Evolutionary conservation across 257 asterid genomes (phyloP).

Genomic region (Solanum chiquidenum): DNA sequence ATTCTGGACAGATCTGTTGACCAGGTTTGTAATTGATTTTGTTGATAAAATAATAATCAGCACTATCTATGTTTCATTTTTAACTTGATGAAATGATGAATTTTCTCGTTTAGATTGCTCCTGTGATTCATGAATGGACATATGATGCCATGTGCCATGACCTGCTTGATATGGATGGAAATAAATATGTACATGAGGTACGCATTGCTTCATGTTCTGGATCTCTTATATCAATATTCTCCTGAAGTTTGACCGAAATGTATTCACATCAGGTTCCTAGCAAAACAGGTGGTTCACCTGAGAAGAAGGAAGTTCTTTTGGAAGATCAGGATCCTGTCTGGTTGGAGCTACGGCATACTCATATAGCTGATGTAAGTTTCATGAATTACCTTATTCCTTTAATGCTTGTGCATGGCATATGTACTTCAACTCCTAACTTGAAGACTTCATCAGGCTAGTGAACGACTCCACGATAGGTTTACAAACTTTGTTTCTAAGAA

Average conservation of each 20-base stretch:
- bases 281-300: conserved; percentile 78
- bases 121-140: conserved; percentile 96
- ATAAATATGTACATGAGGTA: conserved; percentile 85
- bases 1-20: conserved; percentile 90
- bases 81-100: neutral
- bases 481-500: conserved; percentile 74
- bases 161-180: conserved; percentile 85
- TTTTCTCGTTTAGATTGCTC: conserved; percentile 61
- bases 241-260: conserved; percentile 6
- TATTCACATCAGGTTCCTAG: conserved; percentile 48
- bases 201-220: conserved; percentile 3
- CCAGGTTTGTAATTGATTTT: conserved; percentile 41
- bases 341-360: conserved; percentile 90
- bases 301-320: conserved; percentile 73
- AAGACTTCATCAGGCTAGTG: conserved; percentile 67
- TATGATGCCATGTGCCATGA: conserved; percentile 99
- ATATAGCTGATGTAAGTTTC: conserved; percentile 79
- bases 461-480: conserved; percentile 76
- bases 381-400: neutral
- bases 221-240: conserved; percentile 3
- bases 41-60: neutral
- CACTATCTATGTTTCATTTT: neutral
- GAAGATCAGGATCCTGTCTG: conserved; percentile 92
- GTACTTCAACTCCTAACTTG: conserved; percentile 6
- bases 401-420: neutral